A percentile compares a stretch with the other conserved stretches of the same genome.
These are phyloP conservation scores for Pelargonium nanum DNA, from an alignment of 345 rosid species.

Conservation along the genomic window DNA sequence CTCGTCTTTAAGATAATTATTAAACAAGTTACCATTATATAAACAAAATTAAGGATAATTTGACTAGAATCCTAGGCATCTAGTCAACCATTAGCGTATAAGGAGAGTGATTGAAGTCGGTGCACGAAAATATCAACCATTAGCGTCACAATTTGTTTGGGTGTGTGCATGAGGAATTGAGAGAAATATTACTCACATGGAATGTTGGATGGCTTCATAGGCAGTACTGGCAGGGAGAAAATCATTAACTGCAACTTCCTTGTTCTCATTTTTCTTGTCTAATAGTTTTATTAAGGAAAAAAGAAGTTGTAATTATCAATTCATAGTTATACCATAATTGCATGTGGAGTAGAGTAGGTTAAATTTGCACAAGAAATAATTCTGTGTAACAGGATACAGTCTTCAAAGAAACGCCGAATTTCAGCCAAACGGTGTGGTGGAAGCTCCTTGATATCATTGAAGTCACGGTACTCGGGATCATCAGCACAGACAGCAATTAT, in stretches of 20 bases:
- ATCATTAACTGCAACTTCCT: constrained; percentile 94
- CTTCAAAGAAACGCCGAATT: constrained; percentile 98
- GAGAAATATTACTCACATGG: constrained; percentile 48
- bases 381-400: constrained; percentile 42
- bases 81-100: no score
- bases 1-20: no score
- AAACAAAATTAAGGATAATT: no score
- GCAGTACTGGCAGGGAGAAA: constrained; percentile 75
- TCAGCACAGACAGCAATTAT: constrained; percentile 99
- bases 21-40: no score
- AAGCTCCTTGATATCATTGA: constrained; percentile 77
- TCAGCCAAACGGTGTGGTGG: constrained; percentile 98
- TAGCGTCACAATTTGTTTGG: not conserved
- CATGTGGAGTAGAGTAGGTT: not conserved
- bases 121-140: not conserved
- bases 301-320: not conserved
- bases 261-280: constrained; percentile 99
- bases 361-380: not conserved
- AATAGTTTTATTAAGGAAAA: constrained; percentile 15
- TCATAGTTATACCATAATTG: not conserved
- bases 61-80: no score
- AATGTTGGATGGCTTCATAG: constrained; percentile 71
- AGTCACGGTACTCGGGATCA: constrained; percentile 94
- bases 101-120: no score
- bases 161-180: no score